Evolutionary conservation across 495 filamentous ascomycete species (phyloP), one percentile per base, ranked within the genome.

Genomic region (Penicillium bovifimosum): DNA sequence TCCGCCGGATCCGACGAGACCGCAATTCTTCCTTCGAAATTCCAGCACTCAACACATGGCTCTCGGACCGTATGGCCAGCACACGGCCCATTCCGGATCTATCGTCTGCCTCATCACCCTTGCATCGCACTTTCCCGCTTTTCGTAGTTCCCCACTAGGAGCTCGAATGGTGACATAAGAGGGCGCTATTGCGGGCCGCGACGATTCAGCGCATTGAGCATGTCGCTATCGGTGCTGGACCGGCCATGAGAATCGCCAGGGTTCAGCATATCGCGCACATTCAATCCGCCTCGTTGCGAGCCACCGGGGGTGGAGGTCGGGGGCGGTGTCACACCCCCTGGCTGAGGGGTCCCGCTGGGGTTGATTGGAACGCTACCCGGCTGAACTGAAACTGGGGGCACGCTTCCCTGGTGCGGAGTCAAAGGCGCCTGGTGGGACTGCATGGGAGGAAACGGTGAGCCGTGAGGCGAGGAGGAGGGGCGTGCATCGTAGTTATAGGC

Each of bases 191-290:
- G 61, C 32, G 65, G 62, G 5, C 69, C 72, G 18, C 71, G 72
- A 29, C 76, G 73, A 53, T 79, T 78, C 51, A 81, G 57, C 34
- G 75, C 73, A 59, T 80, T 77, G 40, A 82, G 67, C 79, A 82
- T 82, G 52, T 77, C 73, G 49, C 72, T 80, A 54, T 82, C 79
- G 13, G 77, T 75, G 51, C 71, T 77, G 34, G 76, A 77, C 13
- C 77, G 72, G n/a, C 70, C 76, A 36, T 69, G 66, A 32, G 66
- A 65, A 52, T 70, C 74, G 33, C 71, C 68, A 0, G 69, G 70
- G 44, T 76, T 75, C 17, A 81, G 63, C 65, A 81, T 76, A 50
- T 79, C 76, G 34, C 76, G 73, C 38, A 81, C 76, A 50, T 78
- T 78, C 62, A 81, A 68, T 9, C 74, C 76, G 32, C 69, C 69